Conservation (phyloP, 768 basidiomycete genomes). For the Piloderma croceum region DNA sequence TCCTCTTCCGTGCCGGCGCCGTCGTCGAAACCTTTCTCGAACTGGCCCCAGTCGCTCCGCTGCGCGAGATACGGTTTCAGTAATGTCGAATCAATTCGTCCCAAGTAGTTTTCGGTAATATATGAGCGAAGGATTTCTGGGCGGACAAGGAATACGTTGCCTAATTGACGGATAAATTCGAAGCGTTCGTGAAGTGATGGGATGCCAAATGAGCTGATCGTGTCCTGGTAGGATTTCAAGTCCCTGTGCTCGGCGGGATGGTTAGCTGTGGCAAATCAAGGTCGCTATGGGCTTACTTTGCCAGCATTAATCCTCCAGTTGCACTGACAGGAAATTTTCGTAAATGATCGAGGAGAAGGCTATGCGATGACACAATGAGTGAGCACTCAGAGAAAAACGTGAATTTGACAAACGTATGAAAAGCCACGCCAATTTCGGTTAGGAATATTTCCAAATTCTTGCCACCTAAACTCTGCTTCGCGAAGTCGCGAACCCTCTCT, state of each 20-base stretch:
- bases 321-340: conserved; percentile 96
- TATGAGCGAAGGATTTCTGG: conserved; percentile 94
- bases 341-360: conserved; percentile 88
- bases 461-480: conserved; percentile 74
- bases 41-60: conserved; percentile 86
- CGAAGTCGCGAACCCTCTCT: conserved; percentile 73
- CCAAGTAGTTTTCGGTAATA: conserved; percentile 90
- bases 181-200: conserved; percentile 88
- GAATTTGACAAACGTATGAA: conserved; percentile 67
- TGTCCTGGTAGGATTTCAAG: conserved; percentile 93
- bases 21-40: conserved; percentile 77
- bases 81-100: conserved; percentile 80
- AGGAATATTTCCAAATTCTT: conserved; percentile 92
- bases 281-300: conserved; percentile 58
- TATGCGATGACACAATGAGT: conserved; percentile 23
- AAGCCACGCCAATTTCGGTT: conserved; percentile 88
- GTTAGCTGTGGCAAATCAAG: conserved; percentile 34
- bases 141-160: conserved; percentile 93
- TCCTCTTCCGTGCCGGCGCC: conserved; percentile 38
- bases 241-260: conserved; percentile 50
- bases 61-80: conserved; percentile 88
- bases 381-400: neutral
- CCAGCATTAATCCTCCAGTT: conserved; percentile 95
- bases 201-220: conserved; percentile 74
- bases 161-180: conserved; percentile 95